Conservation (phyloP, 768 basidiomycete genomes). For the Leucocoprinus sp. region DNA sequence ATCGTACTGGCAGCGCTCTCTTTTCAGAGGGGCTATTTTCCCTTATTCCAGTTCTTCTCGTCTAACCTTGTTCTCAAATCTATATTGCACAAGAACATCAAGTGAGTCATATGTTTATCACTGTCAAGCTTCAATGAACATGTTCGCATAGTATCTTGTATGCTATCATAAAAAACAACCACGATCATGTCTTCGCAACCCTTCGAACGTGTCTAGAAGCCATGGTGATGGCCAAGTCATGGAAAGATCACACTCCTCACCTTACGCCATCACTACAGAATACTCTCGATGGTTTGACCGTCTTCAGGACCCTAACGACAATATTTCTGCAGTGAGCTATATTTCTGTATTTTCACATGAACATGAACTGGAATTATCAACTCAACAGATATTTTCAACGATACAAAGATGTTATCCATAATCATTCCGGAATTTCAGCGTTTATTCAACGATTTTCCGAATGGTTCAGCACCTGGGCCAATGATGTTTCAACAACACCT, state of each 20-base stretch:
- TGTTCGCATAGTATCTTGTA: slow-evolving; percentile 32
- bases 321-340: slow-evolving; percentile 44
- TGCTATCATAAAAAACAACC: slow-evolving; percentile 35
- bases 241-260: slow-evolving; percentile 19
- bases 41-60: slow-evolving; percentile 45
- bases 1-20: slow-evolving; percentile 32
- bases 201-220: slow-evolving; percentile 33
- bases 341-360: slow-evolving; percentile 5
- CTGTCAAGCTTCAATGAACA: neutral
- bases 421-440: slow-evolving; percentile 33
- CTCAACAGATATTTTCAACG: slow-evolving; percentile 41
- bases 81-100: slow-evolving; percentile 39
- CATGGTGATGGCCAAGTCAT: slow-evolving; percentile 27
- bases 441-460: slow-evolving; percentile 33
- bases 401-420: slow-evolving; percentile 46
- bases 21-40: slow-evolving; percentile 51
- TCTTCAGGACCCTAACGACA: slow-evolving; percentile 37
- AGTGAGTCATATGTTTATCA: slow-evolving; percentile 28
- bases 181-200: slow-evolving; percentile 30
- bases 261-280: neutral
- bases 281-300: slow-evolving; percentile 27
- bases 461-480: slow-evolving; percentile 44
- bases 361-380: slow-evolving; percentile 13
- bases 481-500: slow-evolving; percentile 27
- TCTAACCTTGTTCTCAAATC: slow-evolving; percentile 54